These are phyloP conservation scores for Blastobotrys persicus DNA, from an alignment of 1,139 yeast genomes.

Conservation along the genomic window DNA sequence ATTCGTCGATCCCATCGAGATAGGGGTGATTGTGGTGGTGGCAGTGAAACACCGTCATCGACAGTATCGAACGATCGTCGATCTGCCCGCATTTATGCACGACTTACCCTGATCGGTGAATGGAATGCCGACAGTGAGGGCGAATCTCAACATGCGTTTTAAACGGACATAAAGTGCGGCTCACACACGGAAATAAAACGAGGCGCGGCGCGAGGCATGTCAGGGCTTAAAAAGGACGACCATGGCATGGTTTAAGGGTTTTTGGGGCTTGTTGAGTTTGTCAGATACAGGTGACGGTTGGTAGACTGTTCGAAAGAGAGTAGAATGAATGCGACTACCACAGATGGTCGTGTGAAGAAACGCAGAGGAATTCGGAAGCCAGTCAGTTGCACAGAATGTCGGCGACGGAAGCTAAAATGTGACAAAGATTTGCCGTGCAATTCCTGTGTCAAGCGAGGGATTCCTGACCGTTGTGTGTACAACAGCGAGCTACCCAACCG, in stretches of 20 bases:
- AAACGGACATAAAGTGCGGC: background rate
- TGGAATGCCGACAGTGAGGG: too few relatives aligned
- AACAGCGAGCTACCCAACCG: slow-evolving; percentile 3
- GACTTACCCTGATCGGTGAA: background rate
- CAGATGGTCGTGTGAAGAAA: slow-evolving; percentile 8
- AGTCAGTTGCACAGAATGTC: slow-evolving; percentile 12
- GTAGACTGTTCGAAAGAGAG: background rate
- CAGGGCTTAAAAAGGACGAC: background rate
- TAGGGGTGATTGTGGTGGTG: too few relatives aligned
- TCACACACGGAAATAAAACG: background rate
- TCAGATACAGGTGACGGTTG: too few relatives aligned
- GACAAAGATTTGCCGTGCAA: slow-evolving; percentile 7
- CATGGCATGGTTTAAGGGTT: background rate
- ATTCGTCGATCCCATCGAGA: too few relatives aligned
- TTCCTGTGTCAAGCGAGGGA: slow-evolving; percentile 9
- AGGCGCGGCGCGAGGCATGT: background rate
- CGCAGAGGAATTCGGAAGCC: slow-evolving; percentile 11
- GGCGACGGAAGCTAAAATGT: slow-evolving; percentile 11
- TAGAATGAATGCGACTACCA: background rate
- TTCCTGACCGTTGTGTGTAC: slow-evolving; percentile 8
- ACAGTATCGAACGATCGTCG: background rate
- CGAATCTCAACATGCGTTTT: background rate
- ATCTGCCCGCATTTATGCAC: background rate
- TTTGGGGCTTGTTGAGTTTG: background rate
- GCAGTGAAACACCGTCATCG: background rate